These are phyloP conservation scores for Arabidopsis hybrid DNA, from an alignment of 441 rosid species.

Conservation along the genomic window DNA sequence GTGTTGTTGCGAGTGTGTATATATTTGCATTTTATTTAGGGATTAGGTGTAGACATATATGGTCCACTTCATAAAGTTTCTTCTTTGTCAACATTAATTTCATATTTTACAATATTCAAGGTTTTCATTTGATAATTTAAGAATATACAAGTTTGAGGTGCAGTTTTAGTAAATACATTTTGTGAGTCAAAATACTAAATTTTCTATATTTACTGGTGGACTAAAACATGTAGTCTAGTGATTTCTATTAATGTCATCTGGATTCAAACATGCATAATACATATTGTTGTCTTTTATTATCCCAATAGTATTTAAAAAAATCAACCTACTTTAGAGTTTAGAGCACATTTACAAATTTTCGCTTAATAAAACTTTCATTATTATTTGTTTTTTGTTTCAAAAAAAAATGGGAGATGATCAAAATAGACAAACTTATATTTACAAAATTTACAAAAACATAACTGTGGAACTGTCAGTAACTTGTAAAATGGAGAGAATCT, in stretches of 20 bases:
- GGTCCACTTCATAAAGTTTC: constrained; percentile 48
- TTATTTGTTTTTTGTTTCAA: no score
- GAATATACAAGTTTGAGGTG: background rate
- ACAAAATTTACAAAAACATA: background rate
- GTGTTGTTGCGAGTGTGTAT: constrained; percentile 34
- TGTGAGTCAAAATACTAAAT: background rate
- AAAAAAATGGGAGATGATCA: no score
- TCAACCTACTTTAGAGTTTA: background rate
- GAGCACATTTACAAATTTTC: background rate
- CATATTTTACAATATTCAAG: constrained; percentile 2
- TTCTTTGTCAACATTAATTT: constrained; percentile 44
- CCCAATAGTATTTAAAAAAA: no score
- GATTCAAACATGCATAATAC: background rate
- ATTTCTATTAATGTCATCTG: background rate
- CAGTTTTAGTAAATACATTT: background rate
- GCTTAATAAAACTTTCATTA: background rate
- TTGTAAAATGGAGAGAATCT: constrained; percentile 30
- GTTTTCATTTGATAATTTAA: background rate
- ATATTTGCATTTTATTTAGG: constrained; percentile 44
- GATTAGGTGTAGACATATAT: constrained; percentile 47
- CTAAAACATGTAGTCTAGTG: background rate
- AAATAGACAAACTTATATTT: background rate
- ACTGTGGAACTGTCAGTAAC: constrained; percentile 31
- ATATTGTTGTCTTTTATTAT: no score
- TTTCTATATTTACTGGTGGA: background rate